Evolutionary conservation across 1,284 basidiomycete genomes (phyloP), one percentile per base, ranked within the genome.

Genomic region (Pseudozyma flocculosa): DNA sequence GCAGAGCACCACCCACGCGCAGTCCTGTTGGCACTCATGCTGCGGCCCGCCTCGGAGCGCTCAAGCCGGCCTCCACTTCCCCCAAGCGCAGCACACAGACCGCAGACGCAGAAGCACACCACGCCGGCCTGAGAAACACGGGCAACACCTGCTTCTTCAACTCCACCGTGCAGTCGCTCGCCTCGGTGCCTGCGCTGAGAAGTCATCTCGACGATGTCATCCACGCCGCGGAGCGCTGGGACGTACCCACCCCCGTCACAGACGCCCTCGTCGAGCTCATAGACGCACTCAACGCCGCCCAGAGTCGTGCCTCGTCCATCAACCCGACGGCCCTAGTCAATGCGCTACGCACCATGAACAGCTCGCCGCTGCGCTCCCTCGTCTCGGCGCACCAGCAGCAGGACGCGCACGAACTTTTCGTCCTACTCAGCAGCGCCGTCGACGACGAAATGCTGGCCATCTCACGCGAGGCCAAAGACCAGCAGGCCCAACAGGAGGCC

Each of bases 131-230:
- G 15, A 50, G 54, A 26, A 78, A 78, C 29, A 73, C 74, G 3
- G 73, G 71, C 44, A 72, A 76, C 40, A 72, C 68, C 8, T 78
- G 75, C 65, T 78, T 75, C 57, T 70, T 78, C 55, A 78, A 78
- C 57, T 69, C 64, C 23, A 70, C 69, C 3, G 40, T 78, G 18
- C 75, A 78, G 39, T 66, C 68, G 0, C 61, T 78, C 15, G 65
- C 70, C 11, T 63, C 65, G 19, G 22, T 73, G 21, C 40, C 57
- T 3, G 38, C 42, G 2, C 59, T 70, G 11, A 56, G 48, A 11
- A 30, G 47, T 14, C 63, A 71, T 39, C 53, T 78, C 32, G 52
- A 61, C 29, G 32, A 46, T 10, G 34, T 72, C 2, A 45, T 65
- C 15, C 22, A 45, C 24, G 48, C 60, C 43, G 75, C 75, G 4